Base-by-base conservation (phyloP, 2,329 filamentous ascomycete genomes). In the Cladosporium sp. region DNA sequence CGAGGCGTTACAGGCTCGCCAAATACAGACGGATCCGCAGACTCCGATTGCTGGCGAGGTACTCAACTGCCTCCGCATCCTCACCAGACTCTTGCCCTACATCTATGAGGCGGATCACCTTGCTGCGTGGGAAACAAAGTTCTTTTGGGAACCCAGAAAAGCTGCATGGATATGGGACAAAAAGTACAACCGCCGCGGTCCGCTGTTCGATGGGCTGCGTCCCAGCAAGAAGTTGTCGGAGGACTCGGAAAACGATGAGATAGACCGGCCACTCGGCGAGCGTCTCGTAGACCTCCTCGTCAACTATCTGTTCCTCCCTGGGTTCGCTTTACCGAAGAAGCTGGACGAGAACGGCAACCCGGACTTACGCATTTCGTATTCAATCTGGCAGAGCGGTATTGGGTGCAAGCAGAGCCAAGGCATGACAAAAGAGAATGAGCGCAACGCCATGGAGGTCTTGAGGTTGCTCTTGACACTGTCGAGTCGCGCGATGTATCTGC, bases 301-400 rank as follows among this genome's bases (percentile, higher is more conserved):
- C 59, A 92, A 97, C 69, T 77, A 97, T 54, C 81, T 97, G 40
- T 99, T 99, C 81, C 96, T 90, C 71, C 87, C 89, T 8, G 90
- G 91, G 56, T 88, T 99, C 67, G 96, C 93, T 0, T 82, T 97
- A 15, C 90, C 93, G 9, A 63, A 59, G 40, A 64, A 62, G 56
- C 32, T 64, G n/a, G 61, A 66, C 40, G 61, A 59, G 2, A 50
- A 66, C n/a, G 67, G 65, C 9, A 57, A 56, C 9, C 61, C 65
- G 3, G 64, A 68, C 28, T 57, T 63, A 17, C 64, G 94, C 71
- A 89, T 97, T 57, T 89, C 88, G 7, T 96, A 94, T 74, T 88
- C 91, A 55, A 97, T 99, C 70, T 99, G 94, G 94, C 91, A 97
- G 76, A 97, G 90, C 69, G 94, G 94, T 48, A 93, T 99, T 28